Percentiles rank a stretch among this genome's conserved stretches.
phyloP scores from a whole-genome alignment of 1,284 basidiomycete species.

The Athelia psychrophila region DNA sequence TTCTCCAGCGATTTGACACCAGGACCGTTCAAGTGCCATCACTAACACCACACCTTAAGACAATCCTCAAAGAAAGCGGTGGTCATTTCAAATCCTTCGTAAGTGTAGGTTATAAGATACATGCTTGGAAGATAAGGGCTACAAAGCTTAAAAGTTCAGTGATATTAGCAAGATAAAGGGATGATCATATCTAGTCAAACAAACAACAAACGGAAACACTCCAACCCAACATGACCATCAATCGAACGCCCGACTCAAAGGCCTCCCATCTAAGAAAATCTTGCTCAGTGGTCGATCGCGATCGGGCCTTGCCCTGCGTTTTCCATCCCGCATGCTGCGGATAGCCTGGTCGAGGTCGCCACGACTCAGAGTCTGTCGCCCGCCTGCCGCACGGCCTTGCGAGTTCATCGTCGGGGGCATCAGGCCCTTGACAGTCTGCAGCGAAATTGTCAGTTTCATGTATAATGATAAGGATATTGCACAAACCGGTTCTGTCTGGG shows the following conservation, averaged over 20 bases:
- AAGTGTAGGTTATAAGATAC: too few relatives aligned
- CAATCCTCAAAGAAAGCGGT: too few relatives aligned
- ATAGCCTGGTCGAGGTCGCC: constrained; percentile 83
- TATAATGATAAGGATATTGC: background rate
- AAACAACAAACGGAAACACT: too few relatives aligned
- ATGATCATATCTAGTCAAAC: too few relatives aligned
- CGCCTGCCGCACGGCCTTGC: constrained; percentile 38
- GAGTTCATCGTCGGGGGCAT: constrained; percentile 29
- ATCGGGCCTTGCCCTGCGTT: constrained; percentile 43
- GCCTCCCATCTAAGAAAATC: constrained; percentile 72
- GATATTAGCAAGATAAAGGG: too few relatives aligned
- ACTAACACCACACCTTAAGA: too few relatives aligned
- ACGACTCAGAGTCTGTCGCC: constrained; percentile 52
- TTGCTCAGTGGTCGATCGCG: constrained; percentile 56
- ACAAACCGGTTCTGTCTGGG: constrained; percentile 28
- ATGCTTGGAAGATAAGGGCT: too few relatives aligned
- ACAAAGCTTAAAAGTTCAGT: too few relatives aligned
- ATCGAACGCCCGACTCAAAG: constrained; percentile 1
- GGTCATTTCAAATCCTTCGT: too few relatives aligned
- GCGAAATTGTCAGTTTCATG: background rate
- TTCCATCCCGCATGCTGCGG: constrained; percentile 72
- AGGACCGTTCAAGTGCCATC: too few relatives aligned
- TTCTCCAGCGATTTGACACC: too few relatives aligned
- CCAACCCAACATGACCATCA: too few relatives aligned
- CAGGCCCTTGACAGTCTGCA: constrained; percentile 38